Conservation (phyloP, 768 basidiomycete species). For the Hericium coralloides region DNA sequence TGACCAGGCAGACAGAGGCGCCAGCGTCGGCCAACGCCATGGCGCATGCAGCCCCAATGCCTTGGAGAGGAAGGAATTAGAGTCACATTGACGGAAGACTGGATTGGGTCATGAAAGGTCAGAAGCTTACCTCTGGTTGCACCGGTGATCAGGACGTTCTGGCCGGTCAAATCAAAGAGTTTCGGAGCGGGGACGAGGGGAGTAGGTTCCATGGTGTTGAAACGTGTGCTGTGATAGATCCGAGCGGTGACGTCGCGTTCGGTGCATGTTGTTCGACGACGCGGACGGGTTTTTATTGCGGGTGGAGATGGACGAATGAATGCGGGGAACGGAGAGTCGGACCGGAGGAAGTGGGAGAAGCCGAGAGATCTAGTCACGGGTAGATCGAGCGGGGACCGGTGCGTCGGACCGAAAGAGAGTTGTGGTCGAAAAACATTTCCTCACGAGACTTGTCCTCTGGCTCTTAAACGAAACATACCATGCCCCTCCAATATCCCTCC, state of each 20-base stretch:
- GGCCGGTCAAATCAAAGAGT: slow-evolving; percentile 60
- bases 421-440: slow-evolving; percentile 10
- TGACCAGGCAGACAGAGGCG: slow-evolving; percentile 39
- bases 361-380: neutral
- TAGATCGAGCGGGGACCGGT: neutral
- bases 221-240: neutral
- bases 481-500: slow-evolving; percentile 17
- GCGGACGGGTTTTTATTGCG: too few relatives aligned
- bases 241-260: too few relatives aligned
- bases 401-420: neutral
- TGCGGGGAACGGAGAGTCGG: too few relatives aligned
- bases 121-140: slow-evolving; percentile 56
- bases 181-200: slow-evolving; percentile 38
- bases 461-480: slow-evolving; percentile 14
- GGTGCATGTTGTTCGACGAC: too few relatives aligned
- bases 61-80: slow-evolving; percentile 18
- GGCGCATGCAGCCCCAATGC: slow-evolving; percentile 48
- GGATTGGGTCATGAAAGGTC: neutral
- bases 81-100: slow-evolving; percentile 2
- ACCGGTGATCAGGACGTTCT: slow-evolving; percentile 74
- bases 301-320: too few relatives aligned
- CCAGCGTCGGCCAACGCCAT: slow-evolving; percentile 47
- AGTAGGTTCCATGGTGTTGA: slow-evolving; percentile 39
- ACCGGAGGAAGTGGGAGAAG: neutral
- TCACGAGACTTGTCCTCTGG: slow-evolving; percentile 25